Evolutionary conservation across 768 basidiomycete species (phyloP).

Genomic region (Mycena epipterygia): DNA sequence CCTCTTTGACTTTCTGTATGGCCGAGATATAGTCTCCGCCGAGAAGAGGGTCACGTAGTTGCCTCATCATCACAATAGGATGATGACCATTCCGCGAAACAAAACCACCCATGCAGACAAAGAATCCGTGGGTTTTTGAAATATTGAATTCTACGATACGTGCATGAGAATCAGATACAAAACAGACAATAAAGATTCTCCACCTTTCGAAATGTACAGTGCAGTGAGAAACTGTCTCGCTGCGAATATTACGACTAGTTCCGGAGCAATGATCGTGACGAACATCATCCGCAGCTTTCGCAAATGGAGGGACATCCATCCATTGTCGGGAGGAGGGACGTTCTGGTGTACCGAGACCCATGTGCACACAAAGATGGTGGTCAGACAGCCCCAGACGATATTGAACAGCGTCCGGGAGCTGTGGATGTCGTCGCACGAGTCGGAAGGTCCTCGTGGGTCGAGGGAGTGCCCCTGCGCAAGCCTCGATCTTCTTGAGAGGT

Average conservation of each 20-base stretch:
- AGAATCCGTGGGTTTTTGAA: constrained; percentile 35
- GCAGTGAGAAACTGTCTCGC: not conserved
- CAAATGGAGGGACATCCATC: constrained; percentile 19
- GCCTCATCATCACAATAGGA: not conserved
- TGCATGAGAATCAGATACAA: not conserved
- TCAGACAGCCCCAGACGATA: too few relatives aligned
- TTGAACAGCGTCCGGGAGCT: constrained; percentile 20
- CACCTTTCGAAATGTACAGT: not conserved
- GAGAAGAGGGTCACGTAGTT: too few relatives aligned
- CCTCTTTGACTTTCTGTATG: constrained; percentile 4
- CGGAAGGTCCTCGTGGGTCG: too few relatives aligned
- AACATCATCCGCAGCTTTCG: not conserved
- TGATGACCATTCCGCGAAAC: constrained; percentile 16
- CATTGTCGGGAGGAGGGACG: constrained; percentile 13
- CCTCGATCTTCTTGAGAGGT: too few relatives aligned
- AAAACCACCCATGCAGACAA: constrained; percentile 41
- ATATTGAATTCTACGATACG: not conserved
- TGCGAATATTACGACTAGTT: too few relatives aligned
- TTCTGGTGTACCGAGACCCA: constrained; percentile 43
- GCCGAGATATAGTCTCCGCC: not conserved
- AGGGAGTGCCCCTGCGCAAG: too few relatives aligned
- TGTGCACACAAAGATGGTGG: constrained; percentile 34
- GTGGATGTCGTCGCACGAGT: constrained; percentile 7
- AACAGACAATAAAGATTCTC: not conserved
- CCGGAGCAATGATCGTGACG: not conserved